A percentile compares a stretch with the other conserved stretches of the same genome.
These are phyloP conservation scores for Phallus indusiatus DNA, from an alignment of 768 basidiomycete genomes.

Conservation along the genomic window DNA sequence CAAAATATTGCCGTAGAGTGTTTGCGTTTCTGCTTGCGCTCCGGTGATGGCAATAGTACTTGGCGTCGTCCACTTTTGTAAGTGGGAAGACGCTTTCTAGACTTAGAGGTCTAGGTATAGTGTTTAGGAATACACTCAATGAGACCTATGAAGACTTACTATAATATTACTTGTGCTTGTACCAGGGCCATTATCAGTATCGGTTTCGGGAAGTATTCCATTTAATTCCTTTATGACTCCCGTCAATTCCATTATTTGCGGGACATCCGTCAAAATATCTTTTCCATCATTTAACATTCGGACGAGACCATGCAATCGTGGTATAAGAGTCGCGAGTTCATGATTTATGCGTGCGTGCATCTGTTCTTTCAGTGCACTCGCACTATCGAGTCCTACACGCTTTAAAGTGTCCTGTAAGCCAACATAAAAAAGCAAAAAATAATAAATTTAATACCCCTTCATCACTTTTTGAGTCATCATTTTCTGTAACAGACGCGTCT, in stretches of 20 bases:
- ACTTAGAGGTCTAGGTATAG: background rate
- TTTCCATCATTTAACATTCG: background rate
- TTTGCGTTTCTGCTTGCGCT: background rate
- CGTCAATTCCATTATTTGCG: too few relatives aligned
- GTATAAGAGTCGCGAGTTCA: background rate
- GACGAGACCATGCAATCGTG: background rate
- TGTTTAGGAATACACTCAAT: too few relatives aligned
- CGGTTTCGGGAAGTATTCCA: too few relatives aligned
- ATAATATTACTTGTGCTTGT: too few relatives aligned
- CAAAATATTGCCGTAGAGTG: background rate
- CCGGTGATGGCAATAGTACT: background rate
- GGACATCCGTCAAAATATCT: background rate
- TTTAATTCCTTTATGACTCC: too few relatives aligned
- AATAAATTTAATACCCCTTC: background rate
- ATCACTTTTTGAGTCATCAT: background rate
- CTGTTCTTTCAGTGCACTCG: background rate
- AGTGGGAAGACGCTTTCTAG: background rate
- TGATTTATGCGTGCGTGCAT: background rate
- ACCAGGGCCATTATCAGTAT: too few relatives aligned
- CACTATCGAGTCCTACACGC: background rate
- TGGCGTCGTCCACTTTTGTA: background rate
- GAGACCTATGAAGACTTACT: too few relatives aligned
- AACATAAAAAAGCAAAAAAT: background rate
- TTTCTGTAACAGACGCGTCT: background rate
- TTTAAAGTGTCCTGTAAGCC: background rate